Conservation (phyloP, 805 yeast genomes). For the Metschnikowia bowlesiae region DNA sequence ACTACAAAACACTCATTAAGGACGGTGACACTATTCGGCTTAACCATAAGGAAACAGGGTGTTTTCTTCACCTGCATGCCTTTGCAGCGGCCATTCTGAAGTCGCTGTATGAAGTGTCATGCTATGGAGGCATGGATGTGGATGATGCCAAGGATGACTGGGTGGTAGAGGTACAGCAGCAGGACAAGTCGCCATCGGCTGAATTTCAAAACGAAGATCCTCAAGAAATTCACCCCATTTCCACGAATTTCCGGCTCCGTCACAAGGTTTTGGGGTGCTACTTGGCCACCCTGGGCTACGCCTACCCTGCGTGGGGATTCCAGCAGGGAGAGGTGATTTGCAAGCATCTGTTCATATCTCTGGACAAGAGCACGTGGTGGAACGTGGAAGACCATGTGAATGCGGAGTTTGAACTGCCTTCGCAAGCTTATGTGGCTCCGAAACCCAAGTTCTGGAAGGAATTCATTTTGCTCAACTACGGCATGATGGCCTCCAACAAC, state of each 20-base stretch:
- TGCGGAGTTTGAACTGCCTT: conserved; percentile 36
- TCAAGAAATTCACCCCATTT: conserved; percentile 62
- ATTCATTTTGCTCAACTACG: conserved; percentile 65
- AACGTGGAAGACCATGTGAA: conserved; percentile 69
- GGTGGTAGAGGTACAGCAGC: conserved; percentile 78
- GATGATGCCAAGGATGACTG: conserved; percentile 88
- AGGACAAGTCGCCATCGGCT: conserved; percentile 38
- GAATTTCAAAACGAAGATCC: conserved; percentile 46
- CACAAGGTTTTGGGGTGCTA: conserved; percentile 67
- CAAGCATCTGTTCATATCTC: conserved; percentile 44
- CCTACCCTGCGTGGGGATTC: conserved; percentile 80
- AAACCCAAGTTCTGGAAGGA: conserved; percentile 73
- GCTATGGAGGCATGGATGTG: conserved; percentile 68
- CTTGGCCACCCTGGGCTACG: conserved; percentile 65
- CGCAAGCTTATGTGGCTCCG: conserved; percentile 33
- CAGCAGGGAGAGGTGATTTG: conserved; percentile 80
- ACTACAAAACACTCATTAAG: conserved; percentile 29
- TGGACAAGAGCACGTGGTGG: conserved; percentile 75
- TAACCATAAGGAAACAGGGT: conserved; percentile 63
- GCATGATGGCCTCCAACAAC: conserved; percentile 81
- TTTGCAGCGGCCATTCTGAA: conserved; percentile 71
- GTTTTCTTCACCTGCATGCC: conserved; percentile 79
- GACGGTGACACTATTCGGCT: conserved; percentile 70
- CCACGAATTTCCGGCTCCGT: conserved; percentile 65
- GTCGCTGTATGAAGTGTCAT: conserved; percentile 74